Evolutionary conservation across 2,329 filamentous ascomycete genomes (phyloP).

Genomic region (Colletotrichum sublineola): DNA sequence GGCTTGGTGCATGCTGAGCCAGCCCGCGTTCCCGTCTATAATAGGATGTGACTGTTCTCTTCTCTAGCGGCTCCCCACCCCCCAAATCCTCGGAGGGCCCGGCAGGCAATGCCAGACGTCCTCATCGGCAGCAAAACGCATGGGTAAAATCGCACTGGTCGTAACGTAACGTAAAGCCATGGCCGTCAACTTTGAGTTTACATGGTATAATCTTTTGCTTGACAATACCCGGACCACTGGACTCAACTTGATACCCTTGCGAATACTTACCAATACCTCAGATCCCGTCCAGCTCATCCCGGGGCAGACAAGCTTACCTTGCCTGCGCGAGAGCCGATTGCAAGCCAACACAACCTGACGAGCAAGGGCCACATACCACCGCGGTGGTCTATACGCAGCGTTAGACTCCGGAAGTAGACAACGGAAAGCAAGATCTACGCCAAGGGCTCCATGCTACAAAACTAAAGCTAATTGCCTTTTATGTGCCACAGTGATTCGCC

Average conservation of each 20-base stretch:
- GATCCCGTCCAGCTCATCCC: not conserved
- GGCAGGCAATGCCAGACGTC: not conserved
- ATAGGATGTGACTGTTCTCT: slow-evolving; percentile 6
- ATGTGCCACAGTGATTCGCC: not conserved
- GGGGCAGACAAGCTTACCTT: slow-evolving; percentile 1
- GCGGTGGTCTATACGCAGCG: not conserved
- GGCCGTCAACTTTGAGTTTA: not conserved
- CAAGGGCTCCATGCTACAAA: slow-evolving; percentile 11
- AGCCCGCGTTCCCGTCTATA: slow-evolving; percentile 4
- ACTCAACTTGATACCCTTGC: not conserved
- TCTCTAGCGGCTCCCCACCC: no score
- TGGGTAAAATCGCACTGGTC: not conserved
- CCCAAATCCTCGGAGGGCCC: no score
- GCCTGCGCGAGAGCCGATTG: not conserved
- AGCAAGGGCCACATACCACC: not conserved
- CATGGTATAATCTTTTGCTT: not conserved
- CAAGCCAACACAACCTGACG: not conserved
- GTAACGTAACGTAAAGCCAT: not conserved
- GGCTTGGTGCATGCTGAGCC: not conserved
- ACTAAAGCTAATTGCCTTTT: slow-evolving; percentile 27
- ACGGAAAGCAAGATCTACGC: not conserved
- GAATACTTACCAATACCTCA: no score
- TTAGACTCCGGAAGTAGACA: slow-evolving; percentile 4
- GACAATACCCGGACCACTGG: no score
- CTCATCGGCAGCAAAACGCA: not conserved